Conservation (phyloP, 2,329 filamentous ascomycete genomes). For the Neopestalotiopsis clavispora region DNA sequence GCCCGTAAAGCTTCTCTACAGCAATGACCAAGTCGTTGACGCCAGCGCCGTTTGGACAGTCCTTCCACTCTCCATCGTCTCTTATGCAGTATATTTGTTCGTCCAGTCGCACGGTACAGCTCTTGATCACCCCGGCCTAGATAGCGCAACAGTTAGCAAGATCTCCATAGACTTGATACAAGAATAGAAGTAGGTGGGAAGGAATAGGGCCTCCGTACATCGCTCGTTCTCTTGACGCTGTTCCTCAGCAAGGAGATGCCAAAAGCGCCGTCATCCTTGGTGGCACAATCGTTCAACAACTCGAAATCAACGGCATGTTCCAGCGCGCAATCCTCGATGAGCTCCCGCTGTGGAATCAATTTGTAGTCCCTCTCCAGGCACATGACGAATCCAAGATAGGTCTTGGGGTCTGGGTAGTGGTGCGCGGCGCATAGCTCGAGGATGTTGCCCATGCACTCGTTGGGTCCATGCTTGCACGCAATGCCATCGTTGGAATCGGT, state of each 20-base stretch:
- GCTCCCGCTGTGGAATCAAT: slow-evolving; percentile 76
- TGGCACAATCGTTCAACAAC: slow-evolving; percentile 80
- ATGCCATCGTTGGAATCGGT: slow-evolving; percentile 78
- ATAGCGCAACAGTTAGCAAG: slow-evolving; percentile 21
- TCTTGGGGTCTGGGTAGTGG: slow-evolving; percentile 84
- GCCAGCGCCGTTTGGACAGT: slow-evolving; percentile 72
- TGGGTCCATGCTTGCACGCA: slow-evolving; percentile 85
- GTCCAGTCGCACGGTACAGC: slow-evolving; percentile 81
- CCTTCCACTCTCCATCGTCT: slow-evolving; percentile 78
- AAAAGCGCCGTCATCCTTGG: slow-evolving; percentile 74
- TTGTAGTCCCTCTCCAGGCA: slow-evolving; percentile 80
- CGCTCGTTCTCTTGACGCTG: slow-evolving; percentile 68
- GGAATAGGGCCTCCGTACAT: slow-evolving; percentile 47
- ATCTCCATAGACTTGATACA: neutral
- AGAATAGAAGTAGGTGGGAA: neutral
- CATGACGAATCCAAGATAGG: slow-evolving; percentile 90
- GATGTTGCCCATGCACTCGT: slow-evolving; percentile 92
- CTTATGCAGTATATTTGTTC: slow-evolving; percentile 83
- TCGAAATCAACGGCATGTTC: slow-evolving; percentile 89
- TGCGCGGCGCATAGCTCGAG: slow-evolving; percentile 88
- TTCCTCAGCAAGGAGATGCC: slow-evolving; percentile 70
- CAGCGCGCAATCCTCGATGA: slow-evolving; percentile 86
- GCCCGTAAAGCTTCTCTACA: slow-evolving; percentile 71
- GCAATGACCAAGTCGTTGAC: slow-evolving; percentile 77
- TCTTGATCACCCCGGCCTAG: slow-evolving; percentile 69